A percentile compares a stretch with the other conserved stretches of the same genome.
phyloP scores from a whole-genome alignment of 106 monocot genomes.

The Ottelia alismoides region DNA sequence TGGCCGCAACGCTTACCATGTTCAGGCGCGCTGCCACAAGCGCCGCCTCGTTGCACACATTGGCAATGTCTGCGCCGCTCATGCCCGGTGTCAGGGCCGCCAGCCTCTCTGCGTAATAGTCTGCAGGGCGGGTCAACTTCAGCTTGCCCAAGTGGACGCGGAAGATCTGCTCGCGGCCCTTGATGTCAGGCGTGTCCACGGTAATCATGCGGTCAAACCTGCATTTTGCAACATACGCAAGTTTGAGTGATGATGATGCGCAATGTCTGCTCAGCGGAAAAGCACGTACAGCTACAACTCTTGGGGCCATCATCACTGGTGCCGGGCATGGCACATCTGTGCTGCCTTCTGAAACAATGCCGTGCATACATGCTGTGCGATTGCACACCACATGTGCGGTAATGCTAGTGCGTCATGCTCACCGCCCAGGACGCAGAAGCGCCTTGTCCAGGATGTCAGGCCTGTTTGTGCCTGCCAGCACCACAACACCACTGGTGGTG shows the following conservation, averaged over 20 bases:
- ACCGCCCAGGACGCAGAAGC: slow-evolving; percentile 69
- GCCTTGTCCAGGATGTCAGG: slow-evolving; percentile 95
- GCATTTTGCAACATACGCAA: too few relatives aligned
- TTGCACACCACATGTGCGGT: too few relatives aligned
- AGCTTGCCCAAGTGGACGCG: slow-evolving; percentile 82
- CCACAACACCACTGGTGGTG: slow-evolving; percentile 76
- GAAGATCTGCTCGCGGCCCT: slow-evolving; percentile 88
- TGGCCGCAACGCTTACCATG: too few relatives aligned
- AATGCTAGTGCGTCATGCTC: too few relatives aligned
- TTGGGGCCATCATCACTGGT: too few relatives aligned
- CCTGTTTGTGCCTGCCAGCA: slow-evolving; percentile 85
- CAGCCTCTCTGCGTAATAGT: slow-evolving; percentile 72
- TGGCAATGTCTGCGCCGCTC: slow-evolving; percentile 95
- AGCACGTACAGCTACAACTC: too few relatives aligned
- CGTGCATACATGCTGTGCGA: too few relatives aligned
- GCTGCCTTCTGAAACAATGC: too few relatives aligned
- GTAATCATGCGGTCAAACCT: slow-evolving; percentile 89
- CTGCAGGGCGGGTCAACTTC: slow-evolving; percentile 69
- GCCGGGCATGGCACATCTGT: too few relatives aligned
- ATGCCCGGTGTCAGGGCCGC: slow-evolving; percentile 98
- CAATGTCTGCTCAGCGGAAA: too few relatives aligned
- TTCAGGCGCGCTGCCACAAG: slow-evolving; percentile 71
- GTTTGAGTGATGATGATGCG: too few relatives aligned
- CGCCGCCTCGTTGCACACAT: slow-evolving; percentile 95
- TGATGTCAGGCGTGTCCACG: slow-evolving; percentile 94